phyloP scores from a whole-genome alignment of 192 early-diverging fungal genomes.

The Gigaspora rosea region DNA sequence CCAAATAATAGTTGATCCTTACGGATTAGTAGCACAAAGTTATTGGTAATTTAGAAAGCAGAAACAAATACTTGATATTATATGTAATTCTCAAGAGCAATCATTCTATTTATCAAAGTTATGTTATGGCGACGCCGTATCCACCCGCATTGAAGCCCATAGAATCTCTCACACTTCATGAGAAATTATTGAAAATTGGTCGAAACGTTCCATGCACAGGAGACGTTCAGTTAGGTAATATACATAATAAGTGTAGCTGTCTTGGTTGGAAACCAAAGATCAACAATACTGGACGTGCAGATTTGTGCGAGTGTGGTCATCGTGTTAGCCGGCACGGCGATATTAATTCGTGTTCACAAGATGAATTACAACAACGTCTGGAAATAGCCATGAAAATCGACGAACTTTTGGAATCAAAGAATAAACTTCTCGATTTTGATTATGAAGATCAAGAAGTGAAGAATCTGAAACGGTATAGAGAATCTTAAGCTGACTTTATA shows the following conservation, averaged over 20 bases:
- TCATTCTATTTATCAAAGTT: no score
- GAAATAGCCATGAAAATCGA: constrained; percentile 53
- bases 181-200: constrained; percentile 52
- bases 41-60: no score
- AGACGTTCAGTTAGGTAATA: not conserved
- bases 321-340: constrained; percentile 49
- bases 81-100: no score
- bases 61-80: no score
- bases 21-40: no score
- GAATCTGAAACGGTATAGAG: constrained; percentile 46
- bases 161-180: constrained; percentile 37
- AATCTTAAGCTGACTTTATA: not conserved
- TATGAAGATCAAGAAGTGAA: constrained; percentile 54
- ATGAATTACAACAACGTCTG: constrained; percentile 50
- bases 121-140: constrained; percentile 10
- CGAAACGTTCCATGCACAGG: constrained; percentile 50
- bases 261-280: constrained; percentile 52
- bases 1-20: no score
- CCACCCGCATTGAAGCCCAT: constrained; percentile 42
- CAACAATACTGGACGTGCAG: constrained; percentile 34
- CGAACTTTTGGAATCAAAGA: constrained; percentile 54
- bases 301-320: constrained; percentile 53
- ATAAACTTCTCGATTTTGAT: constrained; percentile 51
- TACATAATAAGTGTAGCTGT: constrained; percentile 41
- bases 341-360: constrained; percentile 33